Conservation (phyloP, 73 alveolate species). For the Urostyla sp. region DNA sequence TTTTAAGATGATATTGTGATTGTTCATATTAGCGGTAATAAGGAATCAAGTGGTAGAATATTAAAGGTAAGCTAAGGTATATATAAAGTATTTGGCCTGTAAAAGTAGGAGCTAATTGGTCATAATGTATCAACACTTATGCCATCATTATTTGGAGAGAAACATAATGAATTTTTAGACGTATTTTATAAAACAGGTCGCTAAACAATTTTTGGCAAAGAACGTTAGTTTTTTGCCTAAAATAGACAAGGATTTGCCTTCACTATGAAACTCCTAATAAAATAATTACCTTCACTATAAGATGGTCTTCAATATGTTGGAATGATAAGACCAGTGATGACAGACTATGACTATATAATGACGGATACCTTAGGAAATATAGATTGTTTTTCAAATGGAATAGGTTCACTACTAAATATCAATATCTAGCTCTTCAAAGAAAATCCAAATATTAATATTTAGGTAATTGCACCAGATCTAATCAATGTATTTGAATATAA, state of each 20-base stretch:
- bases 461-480: constrained; percentile 50
- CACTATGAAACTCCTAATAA: constrained; percentile 7
- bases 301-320: constrained; percentile 64
- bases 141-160: constrained; percentile 39
- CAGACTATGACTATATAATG: constrained; percentile 41
- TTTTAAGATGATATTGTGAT: constrained; percentile 51
- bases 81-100: constrained; percentile 43
- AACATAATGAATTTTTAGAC: constrained; percentile 52
- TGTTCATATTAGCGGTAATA: constrained; percentile 54
- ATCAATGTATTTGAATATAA: constrained; percentile 46
- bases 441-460: background rate
- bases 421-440: constrained; percentile 51
- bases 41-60: constrained; percentile 51
- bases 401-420: constrained; percentile 22
- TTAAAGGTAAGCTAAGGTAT: constrained; percentile 40
- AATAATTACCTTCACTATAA: constrained; percentile 46
- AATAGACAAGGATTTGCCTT: constrained; percentile 55
- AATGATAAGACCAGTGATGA: constrained; percentile 32
- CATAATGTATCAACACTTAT: constrained; percentile 30
- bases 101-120: constrained; percentile 53
- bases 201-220: constrained; percentile 34
- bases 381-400: constrained; percentile 37
- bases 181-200: constrained; percentile 50
- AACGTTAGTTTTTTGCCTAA: constrained; percentile 37
- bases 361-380: constrained; percentile 36